These are phyloP conservation scores for Micractinium sp. DNA, from an alignment of 139 green algal genomes.

Conservation along the genomic window DNA sequence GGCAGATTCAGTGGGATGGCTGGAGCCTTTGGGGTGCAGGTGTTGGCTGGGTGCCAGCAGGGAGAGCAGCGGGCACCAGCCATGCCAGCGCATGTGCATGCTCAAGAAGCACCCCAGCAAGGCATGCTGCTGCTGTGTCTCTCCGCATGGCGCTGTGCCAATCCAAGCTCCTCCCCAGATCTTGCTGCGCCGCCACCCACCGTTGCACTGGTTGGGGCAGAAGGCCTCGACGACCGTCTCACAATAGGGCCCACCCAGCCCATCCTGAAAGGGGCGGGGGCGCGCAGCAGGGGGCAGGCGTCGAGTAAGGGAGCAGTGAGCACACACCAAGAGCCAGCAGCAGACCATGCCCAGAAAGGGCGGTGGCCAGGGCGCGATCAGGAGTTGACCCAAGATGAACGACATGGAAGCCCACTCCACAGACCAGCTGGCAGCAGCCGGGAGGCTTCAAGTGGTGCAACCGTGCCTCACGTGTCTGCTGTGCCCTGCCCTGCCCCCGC, in stretches of 20 bases:
- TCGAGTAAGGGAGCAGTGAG: neutral
- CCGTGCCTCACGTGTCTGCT: too few species aligned
- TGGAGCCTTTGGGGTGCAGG: neutral
- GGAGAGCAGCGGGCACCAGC: neutral
- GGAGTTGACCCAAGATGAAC: neutral
- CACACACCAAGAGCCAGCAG: neutral
- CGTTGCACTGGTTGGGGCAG: constrained; percentile 64
- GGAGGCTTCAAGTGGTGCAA: too few species aligned
- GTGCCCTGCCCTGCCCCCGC: too few species aligned
- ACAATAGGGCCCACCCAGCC: constrained; percentile 49
- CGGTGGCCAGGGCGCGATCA: too few species aligned
- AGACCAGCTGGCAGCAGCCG: too few species aligned
- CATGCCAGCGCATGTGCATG: too few species aligned
- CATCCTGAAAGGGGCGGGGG: constrained; percentile 44
- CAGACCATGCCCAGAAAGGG: neutral
- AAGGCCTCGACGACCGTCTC: constrained; percentile 54
- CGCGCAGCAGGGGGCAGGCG: too few species aligned
- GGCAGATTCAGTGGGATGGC: too few species aligned
- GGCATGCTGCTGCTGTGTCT: too few species aligned
- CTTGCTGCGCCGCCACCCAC: neutral
- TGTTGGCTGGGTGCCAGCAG: neutral
- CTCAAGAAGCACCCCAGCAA: too few species aligned
- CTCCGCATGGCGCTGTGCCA: too few species aligned
- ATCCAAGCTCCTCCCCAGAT: too few species aligned
- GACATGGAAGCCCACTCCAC: neutral